Conservation (phyloP, 1,284 basidiomycete genomes). For the Leucoagaricus sp. region DNA sequence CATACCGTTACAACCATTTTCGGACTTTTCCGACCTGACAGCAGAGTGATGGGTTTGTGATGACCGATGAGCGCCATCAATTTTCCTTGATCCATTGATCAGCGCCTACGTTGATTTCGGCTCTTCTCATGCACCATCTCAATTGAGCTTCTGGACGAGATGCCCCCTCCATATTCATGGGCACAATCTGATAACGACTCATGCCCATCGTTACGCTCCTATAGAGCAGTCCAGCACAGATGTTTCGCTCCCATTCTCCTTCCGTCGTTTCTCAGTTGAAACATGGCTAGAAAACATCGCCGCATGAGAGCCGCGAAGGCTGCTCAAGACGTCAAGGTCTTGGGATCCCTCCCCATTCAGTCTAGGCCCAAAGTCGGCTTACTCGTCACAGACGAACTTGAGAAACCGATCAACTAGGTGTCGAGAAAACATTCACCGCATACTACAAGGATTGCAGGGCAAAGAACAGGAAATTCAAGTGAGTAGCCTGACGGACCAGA, state of each 20-base stretch:
- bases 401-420: conserved; percentile 37
- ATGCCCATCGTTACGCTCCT: not conserved
- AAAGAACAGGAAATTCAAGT: conserved; percentile 42
- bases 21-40: too few species aligned
- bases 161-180: too few species aligned
- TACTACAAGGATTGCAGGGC: conserved; percentile 37
- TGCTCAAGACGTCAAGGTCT: not conserved
- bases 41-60: too few species aligned
- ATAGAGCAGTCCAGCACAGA: not conserved
- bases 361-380: conserved; percentile 24
- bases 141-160: too few species aligned
- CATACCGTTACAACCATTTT: too few species aligned
- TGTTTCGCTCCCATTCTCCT: not conserved
- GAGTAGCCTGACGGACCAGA: too few species aligned
- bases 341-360: not conserved
- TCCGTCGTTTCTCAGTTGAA: too few species aligned
- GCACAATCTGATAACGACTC: too few species aligned
- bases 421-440: conserved; percentile 34
- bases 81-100: too few species aligned
- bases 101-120: too few species aligned
- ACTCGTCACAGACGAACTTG: conserved; percentile 40
- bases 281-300: conserved; percentile 2
- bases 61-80: too few species aligned
- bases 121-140: too few species aligned
- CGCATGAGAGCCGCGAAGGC: not conserved